Base-by-base conservation (phyloP, 2,329 filamentous ascomycete genomes). In the Ophiostoma sp. region DNA sequence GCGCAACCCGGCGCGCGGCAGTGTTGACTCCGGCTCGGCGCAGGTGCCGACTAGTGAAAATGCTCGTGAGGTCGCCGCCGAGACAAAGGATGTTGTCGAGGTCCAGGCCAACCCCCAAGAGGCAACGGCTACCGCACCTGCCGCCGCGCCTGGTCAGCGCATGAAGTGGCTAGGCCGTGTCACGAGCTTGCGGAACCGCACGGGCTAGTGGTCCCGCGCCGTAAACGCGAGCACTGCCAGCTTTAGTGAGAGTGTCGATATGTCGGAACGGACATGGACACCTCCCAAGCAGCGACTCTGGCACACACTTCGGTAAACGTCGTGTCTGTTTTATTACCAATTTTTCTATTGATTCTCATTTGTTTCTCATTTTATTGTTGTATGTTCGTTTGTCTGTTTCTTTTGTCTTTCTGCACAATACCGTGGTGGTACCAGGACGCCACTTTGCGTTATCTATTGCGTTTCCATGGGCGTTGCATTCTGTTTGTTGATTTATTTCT, bases 111-210 rank as follows among this genome's bases (percentile, higher is more conserved):
- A 42, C 36, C 40, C 52, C 2, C 63, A 18, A 45, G 42, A 45
- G 42, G 42, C 6, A 45, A 12, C 9, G 4, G 42, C 42, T 11
- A 6, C 42, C 42, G 45, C 62, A 8, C 40, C 62, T 1, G 36
- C 64, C 42, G 66, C 67, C 40, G 68, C 69, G n/a, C 58, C 42
- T 4, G 62, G 41, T 1, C 9, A 67, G 36, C 71, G 71, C 55
- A 73, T 70, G 68, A 77, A 75, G 68, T 78, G 76, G 76, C 72
- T 78, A 0, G 75, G 75, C 0, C 73, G 75, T n/a, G 72, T 74
- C 27, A 72, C 73, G 68, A 76, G 75, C 69, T 69, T 76, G 65
- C 74, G 76, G 45, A 76, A 72, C 18, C 73, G 74, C 44, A 71
- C 72, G 55, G 71, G 71, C 66, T 74, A 74, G 71, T 63, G 67